Percentiles rank a stretch among this genome's conserved stretches.
These are phyloP conservation scores for Rutidosis leptorrhynchoides DNA, from an alignment of 129 eudicot species.

Conservation along the genomic window DNA sequence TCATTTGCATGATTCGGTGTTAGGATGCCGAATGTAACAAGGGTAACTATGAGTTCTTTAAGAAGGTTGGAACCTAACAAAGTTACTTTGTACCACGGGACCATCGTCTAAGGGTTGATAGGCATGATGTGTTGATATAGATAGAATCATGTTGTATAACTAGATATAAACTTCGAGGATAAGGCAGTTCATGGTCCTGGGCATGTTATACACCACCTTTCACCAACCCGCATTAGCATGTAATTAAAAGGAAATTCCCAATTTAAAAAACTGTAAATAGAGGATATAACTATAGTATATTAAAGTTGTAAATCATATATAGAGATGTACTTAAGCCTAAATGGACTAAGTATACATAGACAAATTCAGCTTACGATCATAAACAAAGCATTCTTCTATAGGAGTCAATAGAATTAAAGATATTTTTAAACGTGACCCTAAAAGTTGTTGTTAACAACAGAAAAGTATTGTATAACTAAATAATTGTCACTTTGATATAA, in stretches of 20 bases:
- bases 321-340: conserved; percentile 10
- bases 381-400: conserved; percentile 17
- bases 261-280: not conserved
- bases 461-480: no score
- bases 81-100: conserved; percentile 23
- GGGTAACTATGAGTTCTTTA: not conserved
- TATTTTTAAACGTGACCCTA: no score
- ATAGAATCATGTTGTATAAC: conserved; percentile 16
- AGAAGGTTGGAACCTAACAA: conserved; percentile 15
- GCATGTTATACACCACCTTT: conserved; percentile 6
- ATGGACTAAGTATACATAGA: not conserved
- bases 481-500: no score
- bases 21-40: conserved; percentile 1
- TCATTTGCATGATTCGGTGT: not conserved
- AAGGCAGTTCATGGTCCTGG: conserved; percentile 28
- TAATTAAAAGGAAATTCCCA: not conserved
- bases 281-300: not conserved
- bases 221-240: not conserved
- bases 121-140: conserved; percentile 12
- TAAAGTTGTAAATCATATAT: not conserved
- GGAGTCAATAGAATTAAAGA: conserved; percentile 1
- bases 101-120: conserved; percentile 12
- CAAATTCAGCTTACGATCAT: conserved; percentile 17
- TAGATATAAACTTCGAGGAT: conserved; percentile 16
- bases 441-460: no score